Conservation (phyloP, 176 grass and related monocot genomes). For the Carex myosuroides region DNA sequence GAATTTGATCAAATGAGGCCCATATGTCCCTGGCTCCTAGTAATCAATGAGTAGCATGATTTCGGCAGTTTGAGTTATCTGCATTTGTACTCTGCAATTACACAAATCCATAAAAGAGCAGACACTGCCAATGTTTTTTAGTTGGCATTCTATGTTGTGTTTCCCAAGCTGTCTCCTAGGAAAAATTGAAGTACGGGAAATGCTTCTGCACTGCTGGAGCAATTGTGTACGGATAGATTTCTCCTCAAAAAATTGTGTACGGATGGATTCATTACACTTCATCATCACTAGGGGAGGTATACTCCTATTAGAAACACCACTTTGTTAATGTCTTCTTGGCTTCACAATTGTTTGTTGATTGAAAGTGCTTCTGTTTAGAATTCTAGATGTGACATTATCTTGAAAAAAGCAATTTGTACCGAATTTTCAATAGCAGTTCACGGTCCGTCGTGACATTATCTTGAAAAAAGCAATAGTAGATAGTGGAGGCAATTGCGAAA, state of each 20-base stretch:
- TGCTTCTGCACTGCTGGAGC: background rate
- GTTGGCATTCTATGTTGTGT: background rate
- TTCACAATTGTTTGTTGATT: background rate
- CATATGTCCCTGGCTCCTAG: background rate
- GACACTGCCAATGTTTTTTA: background rate
- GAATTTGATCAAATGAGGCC: background rate
- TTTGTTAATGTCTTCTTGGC: background rate
- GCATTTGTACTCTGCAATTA: background rate
- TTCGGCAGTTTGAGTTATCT: background rate
- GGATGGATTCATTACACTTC: background rate
- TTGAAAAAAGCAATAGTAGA: too few relatives aligned
- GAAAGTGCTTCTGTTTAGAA: background rate
- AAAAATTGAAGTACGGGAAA: background rate
- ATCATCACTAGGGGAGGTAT: background rate
- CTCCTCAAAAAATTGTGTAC: background rate
- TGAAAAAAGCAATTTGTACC: too few relatives aligned
- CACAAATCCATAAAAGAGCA: background rate
- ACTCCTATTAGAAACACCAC: background rate
- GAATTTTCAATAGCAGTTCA: too few relatives aligned
- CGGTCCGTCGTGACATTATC: too few relatives aligned
- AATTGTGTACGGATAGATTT: background rate
- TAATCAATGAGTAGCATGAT: background rate
- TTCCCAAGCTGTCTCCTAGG: background rate
- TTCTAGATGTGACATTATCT: too few relatives aligned
- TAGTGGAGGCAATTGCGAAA: too few relatives aligned